These are phyloP conservation scores for Fusarium illudens DNA, from an alignment of 2,329 filamentous ascomycete species.

Conservation along the genomic window DNA sequence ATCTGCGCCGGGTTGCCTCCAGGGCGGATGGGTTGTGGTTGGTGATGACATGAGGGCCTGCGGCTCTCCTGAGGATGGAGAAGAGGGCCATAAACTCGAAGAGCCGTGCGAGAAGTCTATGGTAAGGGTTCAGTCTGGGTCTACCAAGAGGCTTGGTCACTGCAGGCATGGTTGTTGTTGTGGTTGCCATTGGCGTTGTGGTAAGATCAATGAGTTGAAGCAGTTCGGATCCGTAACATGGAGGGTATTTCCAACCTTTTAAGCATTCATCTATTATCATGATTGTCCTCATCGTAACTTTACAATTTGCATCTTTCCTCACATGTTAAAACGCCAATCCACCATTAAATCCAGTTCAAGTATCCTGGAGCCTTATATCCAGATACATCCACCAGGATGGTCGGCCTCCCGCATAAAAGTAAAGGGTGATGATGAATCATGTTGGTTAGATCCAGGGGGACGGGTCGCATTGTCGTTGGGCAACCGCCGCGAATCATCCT, in stretches of 20 bases:
- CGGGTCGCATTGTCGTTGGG: not conserved
- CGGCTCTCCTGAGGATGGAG: constrained; percentile 11
- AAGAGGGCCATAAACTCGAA: constrained; percentile 37
- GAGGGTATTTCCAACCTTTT: not conserved
- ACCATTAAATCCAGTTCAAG: not conserved
- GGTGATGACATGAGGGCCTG: constrained; percentile 20
- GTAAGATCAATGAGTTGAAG: not conserved
- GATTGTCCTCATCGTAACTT: not conserved
- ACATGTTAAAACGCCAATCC: not conserved
- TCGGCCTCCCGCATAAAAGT: not conserved
- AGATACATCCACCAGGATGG: constrained; percentile 11
- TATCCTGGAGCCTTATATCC: not conserved
- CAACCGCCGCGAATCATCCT: not conserved
- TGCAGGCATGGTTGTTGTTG: not conserved
- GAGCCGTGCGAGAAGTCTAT: constrained; percentile 26
- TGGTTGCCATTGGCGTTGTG: not conserved
- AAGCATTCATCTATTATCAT: not conserved
- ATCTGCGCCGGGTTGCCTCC: constrained; percentile 33
- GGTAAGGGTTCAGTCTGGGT: constrained; percentile 25
- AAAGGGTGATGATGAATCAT: not conserved
- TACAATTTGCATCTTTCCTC: not conserved
- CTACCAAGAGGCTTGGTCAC: constrained; percentile 18
- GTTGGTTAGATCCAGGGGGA: not conserved
- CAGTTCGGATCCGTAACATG: not conserved
- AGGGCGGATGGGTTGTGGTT: not conserved